Conservation (phyloP, 768 basidiomycete genomes). For the Leccinellum albellum region DNA sequence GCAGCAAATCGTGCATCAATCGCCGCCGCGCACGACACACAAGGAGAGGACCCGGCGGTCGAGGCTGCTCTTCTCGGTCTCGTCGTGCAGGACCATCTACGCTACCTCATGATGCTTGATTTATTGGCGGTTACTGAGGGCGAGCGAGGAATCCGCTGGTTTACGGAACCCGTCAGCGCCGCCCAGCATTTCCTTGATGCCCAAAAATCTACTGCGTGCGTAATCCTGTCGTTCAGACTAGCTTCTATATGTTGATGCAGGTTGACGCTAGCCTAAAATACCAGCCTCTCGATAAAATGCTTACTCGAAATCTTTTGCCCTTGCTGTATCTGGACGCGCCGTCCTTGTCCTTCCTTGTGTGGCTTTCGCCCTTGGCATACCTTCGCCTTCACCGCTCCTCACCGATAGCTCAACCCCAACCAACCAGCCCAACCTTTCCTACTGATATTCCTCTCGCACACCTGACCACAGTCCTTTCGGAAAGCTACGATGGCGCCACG, state of each 20-base stretch:
- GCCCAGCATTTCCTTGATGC: constrained; percentile 17
- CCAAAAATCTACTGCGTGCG: constrained; percentile 18
- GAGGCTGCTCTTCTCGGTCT: constrained; percentile 49
- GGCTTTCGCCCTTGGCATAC: constrained; percentile 68
- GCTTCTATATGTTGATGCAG: neutral
- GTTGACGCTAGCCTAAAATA: constrained; percentile 35
- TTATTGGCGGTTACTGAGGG: constrained; percentile 52
- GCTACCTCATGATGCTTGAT: constrained; percentile 72
- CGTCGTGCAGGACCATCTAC: constrained; percentile 51
- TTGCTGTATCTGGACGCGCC: constrained; percentile 69
- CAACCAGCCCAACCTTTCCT: constrained; percentile 14
- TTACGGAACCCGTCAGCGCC: constrained; percentile 42
- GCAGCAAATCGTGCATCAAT: constrained; percentile 37
- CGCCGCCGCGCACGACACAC: constrained; percentile 21
- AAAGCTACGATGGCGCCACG: constrained; percentile 45
- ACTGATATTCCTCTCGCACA: constrained; percentile 50
- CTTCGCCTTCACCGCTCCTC: constrained; percentile 51
- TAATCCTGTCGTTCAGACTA: neutral
- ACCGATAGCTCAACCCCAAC: constrained; percentile 12
- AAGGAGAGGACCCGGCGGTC: constrained; percentile 45
- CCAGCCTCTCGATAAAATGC: constrained; percentile 63
- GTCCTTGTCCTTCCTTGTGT: constrained; percentile 67
- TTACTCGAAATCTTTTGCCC: constrained; percentile 53
- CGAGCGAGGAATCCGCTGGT: constrained; percentile 70
- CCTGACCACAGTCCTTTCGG: constrained; percentile 44